These are phyloP conservation scores for Volvox reticuliferus DNA, from an alignment of 139 green algal genomes.

Conservation along the genomic window DNA sequence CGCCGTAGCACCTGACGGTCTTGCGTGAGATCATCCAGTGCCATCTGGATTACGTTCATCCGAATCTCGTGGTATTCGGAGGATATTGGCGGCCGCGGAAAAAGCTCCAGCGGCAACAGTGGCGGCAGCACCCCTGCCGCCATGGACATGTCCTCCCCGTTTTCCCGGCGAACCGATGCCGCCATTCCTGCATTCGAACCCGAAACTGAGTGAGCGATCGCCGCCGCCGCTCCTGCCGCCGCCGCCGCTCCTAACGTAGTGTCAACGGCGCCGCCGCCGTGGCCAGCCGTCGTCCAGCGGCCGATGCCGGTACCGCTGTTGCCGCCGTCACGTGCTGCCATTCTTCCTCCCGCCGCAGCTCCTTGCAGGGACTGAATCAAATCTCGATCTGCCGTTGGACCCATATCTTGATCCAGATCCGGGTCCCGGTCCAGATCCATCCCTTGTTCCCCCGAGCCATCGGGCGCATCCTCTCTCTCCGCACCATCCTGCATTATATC, in stretches of 20 bases:
- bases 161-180: no score
- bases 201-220: neutral
- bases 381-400: no score
- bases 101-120: neutral
- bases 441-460: neutral
- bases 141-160: no score
- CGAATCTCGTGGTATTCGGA: no score
- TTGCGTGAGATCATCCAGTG: constrained; percentile 2
- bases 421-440: neutral
- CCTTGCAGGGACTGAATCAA: neutral
- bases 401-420: neutral
- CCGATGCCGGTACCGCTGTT: neutral
- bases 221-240: neutral
- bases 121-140: neutral
- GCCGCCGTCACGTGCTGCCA: neutral
- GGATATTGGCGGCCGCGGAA: neutral
- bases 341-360: neutral
- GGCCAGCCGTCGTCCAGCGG: neutral
- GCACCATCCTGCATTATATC: neutral
- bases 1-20: constrained; percentile 20
- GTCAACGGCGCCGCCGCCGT: neutral
- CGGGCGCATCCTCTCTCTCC: neutral
- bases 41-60: no score
- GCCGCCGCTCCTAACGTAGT: neutral
- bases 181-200: neutral